Percentiles rank a stretch among this genome's conserved stretches.
phyloP scores from a whole-genome alignment of 2,329 filamentous ascomycete species.

The Monilinia vaccinii-corymbosi region DNA sequence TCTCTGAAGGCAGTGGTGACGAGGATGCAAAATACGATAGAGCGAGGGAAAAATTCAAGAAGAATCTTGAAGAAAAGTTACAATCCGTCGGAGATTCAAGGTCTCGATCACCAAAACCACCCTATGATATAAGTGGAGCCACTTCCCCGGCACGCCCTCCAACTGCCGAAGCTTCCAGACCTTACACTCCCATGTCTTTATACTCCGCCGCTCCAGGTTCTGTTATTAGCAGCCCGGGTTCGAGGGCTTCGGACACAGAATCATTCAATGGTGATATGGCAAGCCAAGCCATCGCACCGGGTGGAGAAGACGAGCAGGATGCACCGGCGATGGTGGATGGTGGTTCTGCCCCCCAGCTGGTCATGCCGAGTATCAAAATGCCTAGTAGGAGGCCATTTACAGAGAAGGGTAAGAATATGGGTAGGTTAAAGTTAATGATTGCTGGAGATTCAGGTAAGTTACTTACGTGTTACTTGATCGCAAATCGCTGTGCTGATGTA shows the following conservation, averaged over 20 bases:
- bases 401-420: constrained; percentile 71
- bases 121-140: constrained; percentile 29
- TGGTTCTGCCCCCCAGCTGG: constrained; percentile 63
- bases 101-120: constrained; percentile 28
- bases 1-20: constrained; percentile 24
- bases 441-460: constrained; percentile 68
- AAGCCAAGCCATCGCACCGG: constrained; percentile 30
- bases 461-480: constrained; percentile 3
- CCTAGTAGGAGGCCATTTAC: constrained; percentile 85
- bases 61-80: constrained; percentile 18
- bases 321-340: constrained; percentile 39
- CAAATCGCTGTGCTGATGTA: constrained; percentile 13
- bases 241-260: constrained; percentile 41
- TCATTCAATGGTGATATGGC: constrained; percentile 39
- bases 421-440: constrained; percentile 80
- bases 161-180: constrained; percentile 33
- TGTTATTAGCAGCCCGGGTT: constrained; percentile 40
- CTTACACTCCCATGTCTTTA: constrained; percentile 38
- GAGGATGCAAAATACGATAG: constrained; percentile 20
- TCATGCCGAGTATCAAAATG: constrained; percentile 95
- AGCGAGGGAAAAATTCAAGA: constrained; percentile 26
- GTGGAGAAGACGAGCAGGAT: constrained; percentile 33
- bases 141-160: constrained; percentile 27
- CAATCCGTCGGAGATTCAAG: constrained; percentile 21
- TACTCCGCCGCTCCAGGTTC: constrained; percentile 35